These are phyloP conservation scores for Coemansia sp. DNA, from an alignment of 192 early-diverging fungal genomes.

Conservation along the genomic window DNA sequence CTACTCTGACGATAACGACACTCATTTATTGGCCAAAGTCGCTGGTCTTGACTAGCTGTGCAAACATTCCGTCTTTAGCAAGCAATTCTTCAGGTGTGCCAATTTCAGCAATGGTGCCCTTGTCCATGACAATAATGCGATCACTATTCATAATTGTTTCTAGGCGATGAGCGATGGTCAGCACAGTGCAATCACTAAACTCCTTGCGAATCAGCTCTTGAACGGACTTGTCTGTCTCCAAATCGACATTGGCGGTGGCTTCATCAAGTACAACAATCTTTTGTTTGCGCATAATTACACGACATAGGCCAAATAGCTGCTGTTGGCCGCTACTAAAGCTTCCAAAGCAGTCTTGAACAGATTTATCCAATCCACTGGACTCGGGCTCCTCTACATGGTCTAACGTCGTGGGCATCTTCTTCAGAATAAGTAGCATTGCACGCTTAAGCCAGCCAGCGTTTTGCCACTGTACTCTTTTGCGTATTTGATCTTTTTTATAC, in stretches of 20 bases:
- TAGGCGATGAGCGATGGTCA: conserved; percentile 72
- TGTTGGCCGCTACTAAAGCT: conserved; percentile 56
- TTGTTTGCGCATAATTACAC: conserved; percentile 60
- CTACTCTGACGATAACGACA: neutral
- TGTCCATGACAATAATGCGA: conserved; percentile 67
- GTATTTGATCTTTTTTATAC: too few relatives aligned
- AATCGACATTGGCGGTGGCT: conserved; percentile 53
- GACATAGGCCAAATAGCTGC: conserved; percentile 67
- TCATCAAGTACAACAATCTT: conserved; percentile 21
- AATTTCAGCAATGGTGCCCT: conserved; percentile 65
- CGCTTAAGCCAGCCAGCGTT: too few relatives aligned
- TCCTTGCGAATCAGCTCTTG: conserved; percentile 52
- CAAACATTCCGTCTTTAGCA: conserved; percentile 24
- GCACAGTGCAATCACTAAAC: conserved; percentile 47
- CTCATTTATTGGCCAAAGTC: neutral
- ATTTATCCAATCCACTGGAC: neutral
- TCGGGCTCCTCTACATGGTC: neutral
- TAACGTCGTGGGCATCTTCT: neutral
- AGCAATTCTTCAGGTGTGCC: conserved; percentile 64
- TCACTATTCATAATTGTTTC: conserved; percentile 71
- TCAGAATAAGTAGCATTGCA: too few relatives aligned
- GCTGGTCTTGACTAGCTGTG: conserved; percentile 6
- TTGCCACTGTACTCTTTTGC: neutral
- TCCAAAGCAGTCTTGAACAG: neutral
- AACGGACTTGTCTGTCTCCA: conserved; percentile 25